Evolutionary conservation across 768 basidiomycete genomes (phyloP), one percentile per base, ranked within the genome.

Genomic region (Sarcomyxa edulis): DNA sequence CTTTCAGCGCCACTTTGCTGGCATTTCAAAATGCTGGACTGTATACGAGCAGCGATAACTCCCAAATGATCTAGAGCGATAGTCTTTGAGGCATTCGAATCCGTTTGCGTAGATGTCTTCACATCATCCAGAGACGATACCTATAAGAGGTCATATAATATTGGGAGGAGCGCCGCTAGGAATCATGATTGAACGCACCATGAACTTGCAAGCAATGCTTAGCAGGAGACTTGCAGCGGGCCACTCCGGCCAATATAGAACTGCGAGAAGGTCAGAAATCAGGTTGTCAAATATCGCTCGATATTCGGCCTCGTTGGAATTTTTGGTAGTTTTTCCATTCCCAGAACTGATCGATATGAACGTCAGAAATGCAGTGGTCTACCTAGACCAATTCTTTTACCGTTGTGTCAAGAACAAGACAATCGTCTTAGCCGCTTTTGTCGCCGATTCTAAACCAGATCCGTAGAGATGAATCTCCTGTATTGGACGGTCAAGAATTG

Each of bases 211-310:
- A 6, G 83, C 77, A 32, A 96, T 83, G 30, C 73, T 77, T 25
- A 98, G 62, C 26, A 96, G 68, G 12, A 96, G 60, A 29, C 81
- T 74, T 2, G 96, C 89, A 7, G 89, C 94, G 5, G 96, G 96
- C 93, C 95, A 99, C 60, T 99, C 96, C 0, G 96, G 94, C 79
- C 89, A 89, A 55, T 85, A 93, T 5, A 97, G 66, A 14, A 96
- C 92, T 7, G 76, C 74, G 16, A 98, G 71, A 16, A 96, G 67
- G 53, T 99, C 96, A 2, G 81, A 78, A 28, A 98, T 78, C 8
- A 98, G 66, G 49, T 87, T 87, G 52, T 98, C 95, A 43, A 98
- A 86, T 26, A 98, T 91, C 0, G 81, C 71, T 34, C 92, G 80
- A 56, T 97, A 97, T 54, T 98, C 95, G 5, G 87, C 82, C 53